Conservation (phyloP, 169 alveolate genomes). For the Theileria annulata region DNA sequence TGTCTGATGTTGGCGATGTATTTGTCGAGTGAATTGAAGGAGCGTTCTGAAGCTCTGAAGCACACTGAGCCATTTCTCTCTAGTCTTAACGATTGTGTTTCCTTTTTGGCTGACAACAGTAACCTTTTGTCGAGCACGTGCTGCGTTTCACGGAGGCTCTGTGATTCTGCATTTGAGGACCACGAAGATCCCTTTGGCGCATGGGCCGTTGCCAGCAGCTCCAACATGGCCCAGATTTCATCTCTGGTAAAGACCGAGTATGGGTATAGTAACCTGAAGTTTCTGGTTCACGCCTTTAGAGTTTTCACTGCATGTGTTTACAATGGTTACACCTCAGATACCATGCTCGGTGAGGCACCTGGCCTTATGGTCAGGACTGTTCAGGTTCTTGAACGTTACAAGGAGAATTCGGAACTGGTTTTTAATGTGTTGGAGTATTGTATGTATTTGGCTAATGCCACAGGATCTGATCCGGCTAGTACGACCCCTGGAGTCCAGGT, state of each 20-base stretch:
- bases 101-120: constrained; percentile 77
- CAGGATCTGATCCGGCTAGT: constrained; percentile 4
- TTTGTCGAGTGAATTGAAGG: constrained; percentile 84
- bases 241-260: constrained; percentile 74
- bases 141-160: constrained; percentile 70
- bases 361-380: constrained; percentile 37
- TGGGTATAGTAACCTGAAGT: constrained; percentile 73
- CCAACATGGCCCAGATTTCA: constrained; percentile 79
- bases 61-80: constrained; percentile 86
- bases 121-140: constrained; percentile 72
- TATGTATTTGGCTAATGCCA: constrained; percentile 35
- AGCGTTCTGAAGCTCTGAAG: constrained; percentile 86
- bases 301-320: constrained; percentile 80
- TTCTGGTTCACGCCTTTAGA: constrained; percentile 77
- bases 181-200: constrained; percentile 89
- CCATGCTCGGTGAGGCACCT: constrained; percentile 50
- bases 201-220: constrained; percentile 89
- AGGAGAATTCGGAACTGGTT: constrained; percentile 45
- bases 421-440: constrained; percentile 48
- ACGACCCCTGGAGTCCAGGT: not conserved
- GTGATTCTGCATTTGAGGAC: constrained; percentile 79
- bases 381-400: constrained; percentile 57
- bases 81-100: constrained; percentile 74
- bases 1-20: constrained; percentile 84
- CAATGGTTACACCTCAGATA: constrained; percentile 75